Evolutionary conservation across 2,329 filamentous ascomycete species (phyloP).

Genomic region (Lachnellula subtilissima): DNA sequence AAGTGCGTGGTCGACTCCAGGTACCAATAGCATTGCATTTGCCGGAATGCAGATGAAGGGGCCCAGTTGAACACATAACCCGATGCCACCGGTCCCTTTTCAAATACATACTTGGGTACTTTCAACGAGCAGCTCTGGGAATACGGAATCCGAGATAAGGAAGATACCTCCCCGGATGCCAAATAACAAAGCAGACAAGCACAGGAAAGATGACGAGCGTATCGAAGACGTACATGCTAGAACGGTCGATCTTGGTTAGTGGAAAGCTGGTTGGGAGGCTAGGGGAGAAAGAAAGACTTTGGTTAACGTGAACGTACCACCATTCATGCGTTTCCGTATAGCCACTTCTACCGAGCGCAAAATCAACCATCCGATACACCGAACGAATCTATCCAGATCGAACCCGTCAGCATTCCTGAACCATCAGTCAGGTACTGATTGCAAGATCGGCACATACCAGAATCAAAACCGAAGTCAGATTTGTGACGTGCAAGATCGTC

Average conservation of each 20-base stretch:
- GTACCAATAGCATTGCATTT: no score
- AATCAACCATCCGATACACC: constrained; percentile 26
- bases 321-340: constrained; percentile 24
- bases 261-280: background rate
- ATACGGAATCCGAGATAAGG: constrained; percentile 32
- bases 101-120: background rate
- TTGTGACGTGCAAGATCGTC: constrained; percentile 30
- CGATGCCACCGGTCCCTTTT: background rate
- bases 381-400: constrained; percentile 17
- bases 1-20: no score
- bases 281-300: background rate
- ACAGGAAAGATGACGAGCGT: constrained; percentile 20
- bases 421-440: constrained; percentile 1
- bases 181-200: constrained; percentile 27
- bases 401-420: constrained; percentile 21
- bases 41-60: no score
- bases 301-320: constrained; percentile 3
- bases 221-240: constrained; percentile 21
- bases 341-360: constrained; percentile 17
- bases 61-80: no score
- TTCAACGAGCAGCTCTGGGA: constrained; percentile 28
- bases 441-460: constrained; percentile 19
- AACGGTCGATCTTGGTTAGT: background rate
- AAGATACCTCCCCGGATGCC: constrained; percentile 33
- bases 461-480: constrained; percentile 30